Evolutionary conservation across 1,139 yeast genomes (phyloP), one percentile per base, ranked within the genome.

Genomic region (Lodderomyces oxycetoniae): DNA sequence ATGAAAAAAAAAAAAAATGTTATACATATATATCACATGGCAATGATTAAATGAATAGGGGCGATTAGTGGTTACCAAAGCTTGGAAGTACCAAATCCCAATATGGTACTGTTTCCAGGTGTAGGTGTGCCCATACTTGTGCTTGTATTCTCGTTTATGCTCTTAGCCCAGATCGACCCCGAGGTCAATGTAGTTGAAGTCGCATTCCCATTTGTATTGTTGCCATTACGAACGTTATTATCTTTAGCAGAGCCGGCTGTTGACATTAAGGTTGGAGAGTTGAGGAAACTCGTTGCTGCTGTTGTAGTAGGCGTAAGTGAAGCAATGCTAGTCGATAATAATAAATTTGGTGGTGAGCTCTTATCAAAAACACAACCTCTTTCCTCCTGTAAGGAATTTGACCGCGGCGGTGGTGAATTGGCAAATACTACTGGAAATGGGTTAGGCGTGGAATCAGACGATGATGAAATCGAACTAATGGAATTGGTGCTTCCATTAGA

Each of bases 311-410:
- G 28, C 1, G 38, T 37, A 17, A 47, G 37, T 17, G 44, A 35
- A 15, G 47, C 36, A 15, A 45, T 38, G 11, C 41, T 43, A 8
- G 44, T 38, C 6, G 43, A 48, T 25, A 53, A 46, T 32, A 53
- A 50, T 40, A 55, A 47, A 32, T 49, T 55, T 11, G 60, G 58
- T 6, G 62, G 61, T n/a, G 61, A 52, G 37, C 38, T 42, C 25
- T 43, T 51, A 25, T 38, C 40, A 23, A 48, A n/a, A n/a, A n/a
- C 39, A 8, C 30, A 30, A 14, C 29, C 27, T 14, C 30, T 28
- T 26, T 29, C 41, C 25, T 25, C 17, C 40, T 43, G 22, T 35
- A 33, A 23, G 6, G 14, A 11, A 12, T 10, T 24, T n/a, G n/a
- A n/a, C n/a, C n/a, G n/a, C n/a, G n/a, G n/a, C n/a, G n/a, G n/a